Conservation (phyloP, 495 filamentous ascomycete genomes). For the Echria macrotheca region DNA sequence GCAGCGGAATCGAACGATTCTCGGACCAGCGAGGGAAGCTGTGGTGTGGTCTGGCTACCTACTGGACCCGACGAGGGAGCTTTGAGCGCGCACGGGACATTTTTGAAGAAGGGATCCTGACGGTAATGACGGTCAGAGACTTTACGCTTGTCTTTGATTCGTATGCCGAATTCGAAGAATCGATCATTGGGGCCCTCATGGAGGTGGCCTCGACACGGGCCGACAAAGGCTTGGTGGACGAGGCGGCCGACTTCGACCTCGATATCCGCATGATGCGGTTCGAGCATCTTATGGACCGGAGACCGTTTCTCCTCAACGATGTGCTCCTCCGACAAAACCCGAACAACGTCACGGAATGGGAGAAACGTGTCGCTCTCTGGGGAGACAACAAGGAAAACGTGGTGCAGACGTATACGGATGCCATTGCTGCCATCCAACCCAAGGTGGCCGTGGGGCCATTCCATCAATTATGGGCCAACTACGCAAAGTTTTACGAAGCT, state of each 20-base stretch:
- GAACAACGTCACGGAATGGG: slow-evolving; percentile 95
- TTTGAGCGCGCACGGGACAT: slow-evolving; percentile 88
- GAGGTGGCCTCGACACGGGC: slow-evolving; percentile 77
- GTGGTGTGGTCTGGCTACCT: slow-evolving; percentile 94
- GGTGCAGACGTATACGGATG: slow-evolving; percentile 91
- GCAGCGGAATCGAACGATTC: slow-evolving; percentile 89
- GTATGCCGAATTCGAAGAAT: slow-evolving; percentile 96
- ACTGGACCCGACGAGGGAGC: slow-evolving; percentile 89
- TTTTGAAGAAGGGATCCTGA: slow-evolving; percentile 95
- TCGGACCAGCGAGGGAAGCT: slow-evolving; percentile 91
- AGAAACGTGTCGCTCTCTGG: slow-evolving; percentile 92
- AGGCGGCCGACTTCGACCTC: slow-evolving; percentile 88
- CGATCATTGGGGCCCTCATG: slow-evolving; percentile 86
- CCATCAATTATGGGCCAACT: slow-evolving; percentile 93
- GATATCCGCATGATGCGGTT: slow-evolving; percentile 98
- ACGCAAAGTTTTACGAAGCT: slow-evolving; percentile 94
- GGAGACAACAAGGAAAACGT: slow-evolving; percentile 87
- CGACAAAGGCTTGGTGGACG: slow-evolving; percentile 73
- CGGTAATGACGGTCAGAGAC: slow-evolving; percentile 98
- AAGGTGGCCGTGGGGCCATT: slow-evolving; percentile 94
- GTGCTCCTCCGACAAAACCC: slow-evolving; percentile 93
- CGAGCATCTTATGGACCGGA: slow-evolving; percentile 94
- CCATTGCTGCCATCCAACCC: slow-evolving; percentile 85
- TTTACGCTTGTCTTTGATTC: slow-evolving; percentile 96
- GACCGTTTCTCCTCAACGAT: slow-evolving; percentile 96